Conservation (phyloP, 2,329 filamentous ascomycete species). For the Elsinoe perseae region DNA sequence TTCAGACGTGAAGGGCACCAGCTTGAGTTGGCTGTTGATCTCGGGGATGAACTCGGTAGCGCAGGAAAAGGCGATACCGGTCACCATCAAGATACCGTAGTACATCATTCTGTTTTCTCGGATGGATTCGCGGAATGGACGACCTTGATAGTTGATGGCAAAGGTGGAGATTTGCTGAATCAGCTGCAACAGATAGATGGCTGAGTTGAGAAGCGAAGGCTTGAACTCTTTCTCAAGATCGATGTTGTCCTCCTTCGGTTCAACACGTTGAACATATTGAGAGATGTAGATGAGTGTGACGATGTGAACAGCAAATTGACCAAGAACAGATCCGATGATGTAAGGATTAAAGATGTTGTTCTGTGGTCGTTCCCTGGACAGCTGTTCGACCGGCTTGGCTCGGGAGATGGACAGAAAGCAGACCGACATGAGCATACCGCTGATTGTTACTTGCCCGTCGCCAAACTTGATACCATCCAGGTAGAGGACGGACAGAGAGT, state of each 20-base stretch:
- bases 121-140: conserved; percentile 93
- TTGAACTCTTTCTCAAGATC: conserved; percentile 93
- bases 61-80: conserved; percentile 84
- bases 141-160: conserved; percentile 97
- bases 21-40: conserved; percentile 84
- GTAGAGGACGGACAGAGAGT: conserved; percentile 92
- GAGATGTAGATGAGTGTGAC: conserved; percentile 90
- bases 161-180: conserved; percentile 99
- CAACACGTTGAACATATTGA: conserved; percentile 74
- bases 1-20: conserved; percentile 80
- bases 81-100: conserved; percentile 86
- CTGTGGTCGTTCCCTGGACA: conserved; percentile 95
- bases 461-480: conserved; percentile 98
- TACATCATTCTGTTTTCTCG: conserved; percentile 97
- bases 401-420: conserved; percentile 99
- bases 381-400: conserved; percentile 85
- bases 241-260: conserved; percentile 60
- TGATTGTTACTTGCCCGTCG: conserved; percentile 96
- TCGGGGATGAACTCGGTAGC: conserved; percentile 93
- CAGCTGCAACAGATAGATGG: conserved; percentile 91
- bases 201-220: conserved; percentile 89
- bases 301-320: conserved; percentile 95
- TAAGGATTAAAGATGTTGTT: conserved; percentile 99
- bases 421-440: conserved; percentile 98
- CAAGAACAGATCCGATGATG: conserved; percentile 95